Base-by-base conservation (phyloP, 805 yeast genomes). In the Saturnispora silvae region DNA sequence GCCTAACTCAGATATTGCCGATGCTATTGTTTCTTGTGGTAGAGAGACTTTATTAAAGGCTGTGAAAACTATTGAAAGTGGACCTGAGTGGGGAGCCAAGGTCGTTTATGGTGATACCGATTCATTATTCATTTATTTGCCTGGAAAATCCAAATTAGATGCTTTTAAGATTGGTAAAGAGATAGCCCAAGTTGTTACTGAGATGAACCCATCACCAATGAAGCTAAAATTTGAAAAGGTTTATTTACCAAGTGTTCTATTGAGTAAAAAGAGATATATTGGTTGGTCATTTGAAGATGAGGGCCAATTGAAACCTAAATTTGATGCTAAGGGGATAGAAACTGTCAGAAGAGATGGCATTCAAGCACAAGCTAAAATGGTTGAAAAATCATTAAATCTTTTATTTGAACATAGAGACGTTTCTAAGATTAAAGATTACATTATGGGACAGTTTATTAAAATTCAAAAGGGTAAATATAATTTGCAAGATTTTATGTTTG, bases 51-150 rank as follows among this genome's bases (percentile, higher is more conserved):
- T 92, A 34, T 77, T 76, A 37, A 66, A 67, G 35, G 80, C 96
- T 0, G 77, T 85, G 20, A 68, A 68, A 1, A 50, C 68, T 34
- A 87, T 92, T 35, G 94, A 86, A 42, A 42, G 43, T 0, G 61
- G 69, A 13, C 53, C 61, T 3, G 52, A 64, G 18, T 83, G 86
- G 83, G 86, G 86, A 2, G 96, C 96, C 0, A 77, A 81, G 49
- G 96, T 92, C 0, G 95, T 89, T 0, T 92, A 92, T 54, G 97
- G 98, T 4, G 98, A 92, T 54, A 92, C 98, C 0, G 98, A 92
- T 57, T 83, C 95, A 28, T 57, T 92, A 38, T 92, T 92, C 65
- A 87, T 92, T 3, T 81, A 83, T 51, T 65, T 92, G 4, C 96
- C 96, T 0, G 96, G 96, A 0, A 75, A 75, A 49, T 65, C 83